Percentiles rank a stretch among this genome's conserved stretches.
Conservation (phyloP, 495 filamentous ascomycete species). For the Penicillium mononematosum region DNA sequence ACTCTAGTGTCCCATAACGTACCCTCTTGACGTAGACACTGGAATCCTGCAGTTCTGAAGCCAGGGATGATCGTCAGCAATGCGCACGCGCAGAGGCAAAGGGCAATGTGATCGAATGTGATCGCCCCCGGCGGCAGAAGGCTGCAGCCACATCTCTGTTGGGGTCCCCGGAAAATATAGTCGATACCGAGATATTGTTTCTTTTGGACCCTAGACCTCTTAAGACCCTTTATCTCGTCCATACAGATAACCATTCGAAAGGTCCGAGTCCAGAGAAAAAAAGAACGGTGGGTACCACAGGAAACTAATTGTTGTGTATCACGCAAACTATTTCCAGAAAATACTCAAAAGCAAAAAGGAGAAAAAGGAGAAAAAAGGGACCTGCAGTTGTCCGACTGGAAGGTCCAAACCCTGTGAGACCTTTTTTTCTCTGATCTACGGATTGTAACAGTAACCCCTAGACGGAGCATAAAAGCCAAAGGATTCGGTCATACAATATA, state of each 20-base stretch:
- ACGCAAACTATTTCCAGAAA: constrained; percentile 1
- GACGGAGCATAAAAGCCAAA: constrained; percentile 25
- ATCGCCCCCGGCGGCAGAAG: constrained; percentile 15
- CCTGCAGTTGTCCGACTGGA: constrained; percentile 24
- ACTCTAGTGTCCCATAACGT: too few relatives aligned
- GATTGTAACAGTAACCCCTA: constrained; percentile 33
- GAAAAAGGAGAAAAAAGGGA: not conserved
- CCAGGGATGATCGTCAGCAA: constrained; percentile 28
- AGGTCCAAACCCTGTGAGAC: constrained; percentile 20
- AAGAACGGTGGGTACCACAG: not conserved
- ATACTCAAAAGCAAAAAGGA: not conserved
- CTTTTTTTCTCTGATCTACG: constrained; percentile 15
- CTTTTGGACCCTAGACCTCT: not conserved
- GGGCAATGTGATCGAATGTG: constrained; percentile 17
- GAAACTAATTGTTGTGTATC: constrained; percentile 1
- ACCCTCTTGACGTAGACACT: constrained; percentile 11
- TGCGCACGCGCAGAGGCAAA: constrained; percentile 20
- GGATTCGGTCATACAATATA: constrained; percentile 19
- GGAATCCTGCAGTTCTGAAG: constrained; percentile 25
- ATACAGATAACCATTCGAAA: not conserved
- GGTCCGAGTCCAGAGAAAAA: not conserved
- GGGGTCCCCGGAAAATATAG: constrained; percentile 30
- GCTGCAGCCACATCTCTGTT: constrained; percentile 37
- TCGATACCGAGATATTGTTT: constrained; percentile 1
- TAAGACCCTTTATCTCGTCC: not conserved